Conservation (phyloP, 805 yeast genomes). For the Saccharomycodes ludwigii region DNA sequence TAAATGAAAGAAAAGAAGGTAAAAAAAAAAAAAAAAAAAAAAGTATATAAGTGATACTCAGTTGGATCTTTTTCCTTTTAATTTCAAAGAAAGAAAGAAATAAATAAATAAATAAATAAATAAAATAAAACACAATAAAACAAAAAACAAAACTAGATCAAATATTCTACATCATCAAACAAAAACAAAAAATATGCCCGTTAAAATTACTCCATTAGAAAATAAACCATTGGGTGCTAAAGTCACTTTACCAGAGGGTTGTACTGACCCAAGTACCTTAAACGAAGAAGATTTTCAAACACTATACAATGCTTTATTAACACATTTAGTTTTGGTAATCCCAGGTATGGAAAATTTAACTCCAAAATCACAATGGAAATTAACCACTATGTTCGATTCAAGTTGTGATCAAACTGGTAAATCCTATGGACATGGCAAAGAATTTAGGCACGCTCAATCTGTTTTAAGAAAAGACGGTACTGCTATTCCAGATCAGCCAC, state of each 20-base stretch:
- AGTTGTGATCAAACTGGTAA: conserved; percentile 37
- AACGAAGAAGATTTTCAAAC: conserved; percentile 50
- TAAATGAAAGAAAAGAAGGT: too few relatives aligned
- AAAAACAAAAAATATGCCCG: conserved; percentile 7
- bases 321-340: conserved; percentile 59
- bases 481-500: conserved; percentile 73
- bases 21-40: too few relatives aligned
- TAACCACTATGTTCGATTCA: conserved; percentile 74
- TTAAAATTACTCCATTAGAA: conserved; percentile 13
- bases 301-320: conserved; percentile 53
- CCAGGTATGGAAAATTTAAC: conserved; percentile 57
- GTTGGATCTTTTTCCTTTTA: too few relatives aligned
- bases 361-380: conserved; percentile 63
- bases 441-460: conserved; percentile 50
- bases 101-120: neutral
- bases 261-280: conserved; percentile 62
- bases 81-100: neutral
- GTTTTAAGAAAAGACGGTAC: conserved; percentile 73
- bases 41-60: too few relatives aligned
- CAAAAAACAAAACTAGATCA: neutral
- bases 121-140: neutral
- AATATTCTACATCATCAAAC: neutral
- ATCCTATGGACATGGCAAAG: conserved; percentile 77
- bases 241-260: conserved; percentile 50
- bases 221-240: conserved; percentile 53